Percentiles rank a stretch among this genome's conserved stretches.
These are phyloP conservation scores for Suillus bovinus DNA, from an alignment of 768 basidiomycete species.

Conservation along the genomic window DNA sequence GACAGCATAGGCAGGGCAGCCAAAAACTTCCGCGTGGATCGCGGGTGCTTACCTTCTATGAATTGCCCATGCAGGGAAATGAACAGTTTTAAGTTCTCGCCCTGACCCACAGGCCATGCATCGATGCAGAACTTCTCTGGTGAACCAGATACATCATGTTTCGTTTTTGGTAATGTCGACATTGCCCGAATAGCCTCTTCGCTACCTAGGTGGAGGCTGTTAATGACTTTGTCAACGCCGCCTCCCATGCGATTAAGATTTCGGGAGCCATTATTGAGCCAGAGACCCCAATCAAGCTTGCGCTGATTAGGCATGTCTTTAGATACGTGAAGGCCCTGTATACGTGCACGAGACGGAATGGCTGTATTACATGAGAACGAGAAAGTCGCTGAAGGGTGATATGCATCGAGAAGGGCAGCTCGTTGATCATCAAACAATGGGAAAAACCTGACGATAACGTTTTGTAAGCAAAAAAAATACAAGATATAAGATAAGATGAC, in stretches of 20 bases:
- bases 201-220: slow-evolving; percentile 71
- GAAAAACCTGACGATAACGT: slow-evolving; percentile 63
- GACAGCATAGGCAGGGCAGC: background rate
- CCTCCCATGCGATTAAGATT: slow-evolving; percentile 72
- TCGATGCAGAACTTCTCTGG: slow-evolving; percentile 87
- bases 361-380: slow-evolving; percentile 85
- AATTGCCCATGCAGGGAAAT: slow-evolving; percentile 89
- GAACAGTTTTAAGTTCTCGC: slow-evolving; percentile 55
- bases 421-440: slow-evolving; percentile 81
- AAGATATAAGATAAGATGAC: slow-evolving; percentile 24
- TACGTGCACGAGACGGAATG: slow-evolving; percentile 75
- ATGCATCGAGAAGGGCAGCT: slow-evolving; percentile 63
- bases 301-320: slow-evolving; percentile 78
- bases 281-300: slow-evolving; percentile 76
- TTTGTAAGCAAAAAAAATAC: slow-evolving; percentile 14
- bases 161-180: slow-evolving; percentile 67
- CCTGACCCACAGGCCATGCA: slow-evolving; percentile 73
- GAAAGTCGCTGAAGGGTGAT: slow-evolving; percentile 87
- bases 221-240: slow-evolving; percentile 59
- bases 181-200: slow-evolving; percentile 64
- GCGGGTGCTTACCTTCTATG: slow-evolving; percentile 68
- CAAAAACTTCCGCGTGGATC: slow-evolving; percentile 11
- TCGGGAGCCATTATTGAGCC: slow-evolving; percentile 67
- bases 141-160: slow-evolving; percentile 78
- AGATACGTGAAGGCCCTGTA: slow-evolving; percentile 64